Conservation (phyloP, 305 asterid species). For the Petunia hybrid region DNA sequence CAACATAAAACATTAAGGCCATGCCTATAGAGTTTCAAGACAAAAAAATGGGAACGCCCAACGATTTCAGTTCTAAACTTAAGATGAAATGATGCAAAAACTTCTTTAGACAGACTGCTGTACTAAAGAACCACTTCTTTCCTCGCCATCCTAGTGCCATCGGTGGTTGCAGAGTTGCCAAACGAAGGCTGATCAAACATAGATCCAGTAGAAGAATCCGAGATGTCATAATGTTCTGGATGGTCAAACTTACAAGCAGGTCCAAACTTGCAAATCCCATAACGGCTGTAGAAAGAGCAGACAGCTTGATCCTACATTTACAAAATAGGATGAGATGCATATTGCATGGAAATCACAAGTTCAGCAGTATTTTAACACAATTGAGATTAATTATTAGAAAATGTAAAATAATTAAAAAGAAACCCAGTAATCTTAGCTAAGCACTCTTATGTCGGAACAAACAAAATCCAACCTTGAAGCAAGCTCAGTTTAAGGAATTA, state of each 20-base stretch:
- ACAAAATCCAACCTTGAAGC: neutral
- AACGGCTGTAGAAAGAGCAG: constrained; percentile 49
- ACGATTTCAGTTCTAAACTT: neutral
- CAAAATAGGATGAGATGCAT: neutral
- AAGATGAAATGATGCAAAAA: constrained; percentile 5
- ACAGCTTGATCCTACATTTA: constrained; percentile 46
- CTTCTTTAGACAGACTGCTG: constrained; percentile 28
- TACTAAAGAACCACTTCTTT: constrained; percentile 42
- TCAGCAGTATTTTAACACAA: neutral
- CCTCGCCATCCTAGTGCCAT: constrained; percentile 39
- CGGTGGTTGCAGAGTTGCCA: constrained; percentile 23
- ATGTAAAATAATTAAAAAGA: neutral
- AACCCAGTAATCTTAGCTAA: neutral
- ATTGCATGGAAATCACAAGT: neutral
- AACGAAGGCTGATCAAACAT: constrained; percentile 29
- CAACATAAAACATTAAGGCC: neutral
- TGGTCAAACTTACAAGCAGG: constrained; percentile 59
- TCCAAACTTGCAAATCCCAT: constrained; percentile 61
- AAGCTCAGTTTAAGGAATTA: neutral
- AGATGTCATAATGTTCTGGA: constrained; percentile 42
- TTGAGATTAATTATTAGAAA: neutral
- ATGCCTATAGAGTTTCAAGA: neutral
- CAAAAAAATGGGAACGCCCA: neutral
- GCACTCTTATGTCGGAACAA: neutral
- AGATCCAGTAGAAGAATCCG: constrained; percentile 24